Percentiles rank a stretch among this genome's conserved stretches.
Conservation (phyloP, 176 grass and related monocot genomes). For the Tuctoria greenei region DNA sequence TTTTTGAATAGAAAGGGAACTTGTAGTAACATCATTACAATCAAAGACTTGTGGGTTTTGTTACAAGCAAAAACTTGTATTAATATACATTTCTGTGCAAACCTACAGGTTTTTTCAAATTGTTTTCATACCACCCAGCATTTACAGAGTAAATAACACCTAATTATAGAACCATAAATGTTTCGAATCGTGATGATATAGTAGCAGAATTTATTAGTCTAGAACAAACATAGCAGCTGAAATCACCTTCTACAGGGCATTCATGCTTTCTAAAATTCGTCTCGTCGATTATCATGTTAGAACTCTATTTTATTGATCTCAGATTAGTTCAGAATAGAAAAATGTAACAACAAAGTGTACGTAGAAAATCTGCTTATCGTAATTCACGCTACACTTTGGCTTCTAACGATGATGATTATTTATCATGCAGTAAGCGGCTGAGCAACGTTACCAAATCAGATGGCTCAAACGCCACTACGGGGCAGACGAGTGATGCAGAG, state of each 20-base stretch:
- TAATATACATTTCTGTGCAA: background rate
- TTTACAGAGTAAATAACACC: background rate
- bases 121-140: conserved; percentile 3
- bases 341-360: background rate
- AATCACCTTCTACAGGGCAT: background rate
- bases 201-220: background rate
- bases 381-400: background rate
- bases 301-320: background rate
- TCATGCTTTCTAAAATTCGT: background rate
- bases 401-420: conserved; percentile 1
- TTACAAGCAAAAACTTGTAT: too few relatives aligned
- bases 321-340: background rate
- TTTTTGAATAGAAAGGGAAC: background rate
- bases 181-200: conserved; percentile 8
- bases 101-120: background rate
- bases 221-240: background rate
- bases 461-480: conserved; percentile 24
- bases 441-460: conserved; percentile 44
- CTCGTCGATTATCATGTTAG: background rate
- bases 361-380: background rate
- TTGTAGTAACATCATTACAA: background rate
- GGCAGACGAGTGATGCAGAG: conserved; percentile 39
- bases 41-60: background rate
- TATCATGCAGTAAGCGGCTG: conserved; percentile 53
- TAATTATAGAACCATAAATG: background rate